Base-by-base conservation (phyloP, 805 yeast genomes). In the Pichia nanzhaoensis region DNA sequence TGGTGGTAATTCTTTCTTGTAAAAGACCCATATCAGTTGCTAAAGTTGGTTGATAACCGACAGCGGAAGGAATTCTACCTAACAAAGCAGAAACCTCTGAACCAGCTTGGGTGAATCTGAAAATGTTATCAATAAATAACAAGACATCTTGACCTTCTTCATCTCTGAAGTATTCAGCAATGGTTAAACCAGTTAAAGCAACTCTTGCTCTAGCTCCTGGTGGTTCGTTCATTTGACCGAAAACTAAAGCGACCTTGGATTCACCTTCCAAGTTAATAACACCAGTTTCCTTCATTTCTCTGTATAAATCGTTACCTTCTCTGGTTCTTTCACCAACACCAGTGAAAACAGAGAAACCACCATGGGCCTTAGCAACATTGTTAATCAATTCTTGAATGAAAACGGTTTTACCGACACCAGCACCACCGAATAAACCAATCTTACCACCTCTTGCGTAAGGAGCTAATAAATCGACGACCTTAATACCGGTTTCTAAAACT, bases 301-400 rank as follows among this genome's bases (percentile, higher is more conserved):
- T 95, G 95, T 91, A 91, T 74, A 91, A 83, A 84, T 91, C 99
- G 82, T 91, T 93, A 88, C 99, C 99, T 80, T 91, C 99, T 86
- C 99, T 93, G 79, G 99, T 91, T 79, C 99, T 86, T 80, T 93
- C 99, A 83, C 99, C 99, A 75, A 91, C 99, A 89, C 99, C 99
- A 66, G 96, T 85, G 84, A 91, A 91, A 60, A 91, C 98, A 49
- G 98, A 91, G 95, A 91, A 91, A 85, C 98, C 98, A 88, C 98
- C 99, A 74, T 91, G 98, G 67, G 99, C 98, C 82, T 91, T 93
- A 71, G 99, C 99, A 68, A 91, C 93, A 82, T 91, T 91, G 90
- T 93, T 91, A 74, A 91, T 91, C 78, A 91, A 82, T 79, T 91
- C 99, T 81, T 91, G 99, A 77, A 91, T 91, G 78, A 91, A 91